Evolutionary conservation across 495 filamentous ascomycete genomes (phyloP).

Genomic region (Tuber aestivum): DNA sequence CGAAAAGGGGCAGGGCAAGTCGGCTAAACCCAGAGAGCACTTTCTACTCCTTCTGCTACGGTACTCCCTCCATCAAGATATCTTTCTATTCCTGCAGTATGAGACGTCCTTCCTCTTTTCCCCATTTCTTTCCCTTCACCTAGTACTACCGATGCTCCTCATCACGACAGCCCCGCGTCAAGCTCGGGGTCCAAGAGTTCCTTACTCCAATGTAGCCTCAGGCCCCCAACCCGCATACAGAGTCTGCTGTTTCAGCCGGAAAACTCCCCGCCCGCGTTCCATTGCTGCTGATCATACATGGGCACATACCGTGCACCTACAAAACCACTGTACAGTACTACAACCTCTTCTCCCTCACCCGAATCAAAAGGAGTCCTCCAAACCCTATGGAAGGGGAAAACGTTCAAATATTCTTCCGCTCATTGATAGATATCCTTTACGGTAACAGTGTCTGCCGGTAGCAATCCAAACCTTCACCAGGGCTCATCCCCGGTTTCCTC

Average conservation of each 20-base stretch:
- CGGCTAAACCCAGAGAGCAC: conserved; percentile 18
- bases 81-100: neutral
- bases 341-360: neutral
- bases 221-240: neutral
- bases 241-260: neutral
- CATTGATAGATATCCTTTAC: neutral
- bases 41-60: neutral
- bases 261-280: neutral
- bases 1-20: conserved; percentile 37
- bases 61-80: neutral
- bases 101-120: neutral
- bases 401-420: neutral
- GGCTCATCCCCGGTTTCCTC: neutral
- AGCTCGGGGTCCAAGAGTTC: neutral
- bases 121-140: neutral
- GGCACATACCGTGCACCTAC: neutral
- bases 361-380: neutral
- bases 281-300: neutral
- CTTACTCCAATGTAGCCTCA: neutral
- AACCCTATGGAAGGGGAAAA: neutral
- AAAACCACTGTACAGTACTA: neutral
- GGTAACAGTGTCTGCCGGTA: neutral
- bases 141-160: neutral
- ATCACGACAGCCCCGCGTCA: neutral
- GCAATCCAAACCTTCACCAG: neutral